Evolutionary conservation across 2,329 filamentous ascomycete genomes (phyloP), one percentile per base, ranked within the genome.

Genomic region (Hypomyces perniciosus): DNA sequence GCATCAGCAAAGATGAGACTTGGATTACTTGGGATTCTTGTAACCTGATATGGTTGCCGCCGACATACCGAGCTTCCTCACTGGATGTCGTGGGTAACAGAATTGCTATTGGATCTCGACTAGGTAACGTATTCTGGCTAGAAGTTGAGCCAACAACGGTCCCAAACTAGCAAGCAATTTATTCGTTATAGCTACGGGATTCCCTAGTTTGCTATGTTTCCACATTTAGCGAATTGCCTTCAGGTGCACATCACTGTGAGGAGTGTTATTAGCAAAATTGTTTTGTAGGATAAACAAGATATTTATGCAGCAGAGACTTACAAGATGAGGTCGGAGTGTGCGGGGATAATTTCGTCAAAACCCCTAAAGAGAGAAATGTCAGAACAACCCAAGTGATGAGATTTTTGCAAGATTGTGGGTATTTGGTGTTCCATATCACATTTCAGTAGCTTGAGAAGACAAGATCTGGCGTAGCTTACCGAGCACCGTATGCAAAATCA

Each of bases 401-500:
- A 7, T 34, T 34, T 6, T 34, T 8, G 33, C 27, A 28, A 12
- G 7, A 40, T 8, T 13, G 41, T 26, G 12, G 39, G 28, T 42
- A 13, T 20, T 27, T 29, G 8, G 30, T 27, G 26, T 31, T 26
- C 29, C 6, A n/a, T 3, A 1, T 10, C 31, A n/a, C n/a, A 46
- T n/a, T 8, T n/a, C n/a, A n/a, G n/a, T n/a, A 20, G 20, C 20
- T 20, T 20, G 20, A 20, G 20, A 3, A 20, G 20, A 20, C 20
- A 20, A 20, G 20, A 20, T 20, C 20, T 20, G 20, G 20, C 20
- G 20, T 20, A 27, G 20, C 77, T 73, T 75, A 83, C 80, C 72
- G 73, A 52, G 73, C 68, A 50, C 83, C 84, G 67, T 87, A 87
- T 58, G 74, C 84, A 62, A 73, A 85, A 65, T 86, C 82, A 62